Conservation (phyloP, 1,139 yeast species). For the Kurtzmaniella quercitrusa region DNA sequence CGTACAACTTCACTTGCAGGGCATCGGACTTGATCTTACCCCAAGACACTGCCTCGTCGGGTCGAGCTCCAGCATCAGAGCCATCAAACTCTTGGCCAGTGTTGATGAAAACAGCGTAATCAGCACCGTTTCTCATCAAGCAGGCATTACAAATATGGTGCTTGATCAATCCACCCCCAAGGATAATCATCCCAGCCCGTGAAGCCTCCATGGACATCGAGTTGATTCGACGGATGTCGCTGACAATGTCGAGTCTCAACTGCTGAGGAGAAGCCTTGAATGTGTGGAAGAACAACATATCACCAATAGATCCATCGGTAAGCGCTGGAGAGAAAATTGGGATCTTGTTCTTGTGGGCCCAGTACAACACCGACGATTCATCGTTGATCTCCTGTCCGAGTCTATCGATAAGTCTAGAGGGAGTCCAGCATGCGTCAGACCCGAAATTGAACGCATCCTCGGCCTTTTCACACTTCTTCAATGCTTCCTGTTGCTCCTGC, state of each 20-base stretch:
- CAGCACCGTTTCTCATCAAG: conserved; percentile 98
- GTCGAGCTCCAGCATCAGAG: conserved; percentile 98
- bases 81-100: conserved; percentile 99
- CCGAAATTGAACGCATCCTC: conserved; percentile 43
- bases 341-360: conserved; percentile 96
- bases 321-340: conserved; percentile 97
- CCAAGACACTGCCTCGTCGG: conserved; percentile 99
- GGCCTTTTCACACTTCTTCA: conserved; percentile 50
- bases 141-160: conserved; percentile 98
- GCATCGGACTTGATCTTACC: conserved; percentile 97
- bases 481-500: conserved; percentile 78
- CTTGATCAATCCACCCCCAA: conserved; percentile 95
- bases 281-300: conserved; percentile 97
- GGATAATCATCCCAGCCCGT: conserved; percentile 89
- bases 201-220: conserved; percentile 95
- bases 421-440: conserved; percentile 71
- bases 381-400: conserved; percentile 93
- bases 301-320: conserved; percentile 98
- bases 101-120: conserved; percentile 92
- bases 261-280: conserved; percentile 90
- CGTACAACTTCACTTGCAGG: conserved; percentile 82
- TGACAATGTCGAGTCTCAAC: conserved; percentile 84
- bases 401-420: conserved; percentile 86
- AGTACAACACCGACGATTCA: conserved; percentile 89
- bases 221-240: conserved; percentile 87